Percentiles rank a stretch among this genome's conserved stretches.
Conservation (phyloP, 148 eudicot species). For the Vaccinium darrowii region DNA sequence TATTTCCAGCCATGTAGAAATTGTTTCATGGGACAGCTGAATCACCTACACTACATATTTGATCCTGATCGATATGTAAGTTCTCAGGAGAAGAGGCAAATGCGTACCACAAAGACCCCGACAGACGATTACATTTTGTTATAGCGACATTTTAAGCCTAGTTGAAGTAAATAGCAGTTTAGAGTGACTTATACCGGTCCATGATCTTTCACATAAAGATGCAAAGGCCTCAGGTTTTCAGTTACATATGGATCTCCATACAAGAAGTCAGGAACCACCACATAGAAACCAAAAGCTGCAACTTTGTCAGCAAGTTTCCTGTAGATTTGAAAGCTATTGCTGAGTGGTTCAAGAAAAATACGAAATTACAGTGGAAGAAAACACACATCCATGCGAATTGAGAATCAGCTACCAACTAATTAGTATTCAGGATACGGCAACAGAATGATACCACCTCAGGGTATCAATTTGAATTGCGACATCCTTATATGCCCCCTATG, state of each 20-base stretch:
- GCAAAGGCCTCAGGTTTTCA: conserved; percentile 35
- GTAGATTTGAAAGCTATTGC: neutral
- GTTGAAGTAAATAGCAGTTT: neutral
- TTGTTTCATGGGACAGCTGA: neutral
- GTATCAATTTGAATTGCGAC: neutral
- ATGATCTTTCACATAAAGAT: conserved; percentile 52
- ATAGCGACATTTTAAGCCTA: neutral
- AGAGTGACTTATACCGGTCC: conserved; percentile 25
- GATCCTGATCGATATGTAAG: neutral
- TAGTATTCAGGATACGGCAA: neutral
- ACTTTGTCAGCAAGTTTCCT: conserved; percentile 78
- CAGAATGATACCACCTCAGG: neutral
- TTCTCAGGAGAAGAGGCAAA: neutral
- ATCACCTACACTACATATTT: neutral
- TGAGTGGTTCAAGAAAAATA: neutral
- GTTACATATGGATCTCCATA: conserved; percentile 53
- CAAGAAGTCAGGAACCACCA: conserved; percentile 69
- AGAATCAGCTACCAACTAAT: neutral
- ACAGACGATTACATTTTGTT: neutral
- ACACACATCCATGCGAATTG: neutral
- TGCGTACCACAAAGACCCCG: neutral
- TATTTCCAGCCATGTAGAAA: neutral
- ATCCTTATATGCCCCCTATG: neutral
- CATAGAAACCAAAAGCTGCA: conserved; percentile 61
- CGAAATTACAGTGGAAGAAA: neutral